Conservation (phyloP, 2,329 filamentous ascomycete species). For the Tolypocladium amazonense region DNA sequence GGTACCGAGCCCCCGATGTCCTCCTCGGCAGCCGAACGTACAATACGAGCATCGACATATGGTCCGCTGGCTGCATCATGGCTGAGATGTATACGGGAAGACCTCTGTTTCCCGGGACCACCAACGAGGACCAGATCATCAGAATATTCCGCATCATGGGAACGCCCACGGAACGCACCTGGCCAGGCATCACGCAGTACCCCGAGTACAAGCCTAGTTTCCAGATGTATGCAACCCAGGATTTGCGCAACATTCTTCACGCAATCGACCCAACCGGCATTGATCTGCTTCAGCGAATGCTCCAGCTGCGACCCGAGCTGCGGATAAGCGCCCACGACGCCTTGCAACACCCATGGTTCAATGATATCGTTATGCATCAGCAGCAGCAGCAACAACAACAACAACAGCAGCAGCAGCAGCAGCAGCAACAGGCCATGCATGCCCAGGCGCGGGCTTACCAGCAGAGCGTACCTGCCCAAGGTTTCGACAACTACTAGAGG, state of each 20-base stretch:
- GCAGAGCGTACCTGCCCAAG: constrained; percentile 27
- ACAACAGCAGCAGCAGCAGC: constrained; percentile 8
- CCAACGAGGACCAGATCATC: constrained; percentile 93
- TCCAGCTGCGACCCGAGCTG: constrained; percentile 86
- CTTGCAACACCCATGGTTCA: constrained; percentile 87
- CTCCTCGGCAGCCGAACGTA: constrained; percentile 89
- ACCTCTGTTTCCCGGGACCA: constrained; percentile 91
- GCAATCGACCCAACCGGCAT: constrained; percentile 83
- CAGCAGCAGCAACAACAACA: constrained; percentile 31
- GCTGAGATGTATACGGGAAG: constrained; percentile 98
- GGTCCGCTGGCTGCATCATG: constrained; percentile 99
- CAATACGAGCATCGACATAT: constrained; percentile 99
- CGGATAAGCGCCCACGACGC: constrained; percentile 82
- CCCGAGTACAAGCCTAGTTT: constrained; percentile 97
- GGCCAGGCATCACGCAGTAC: constrained; percentile 89
- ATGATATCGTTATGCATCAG: constrained; percentile 53
- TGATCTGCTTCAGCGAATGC: constrained; percentile 79
- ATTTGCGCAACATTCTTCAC: constrained; percentile 74
- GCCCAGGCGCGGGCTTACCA: constrained; percentile 29
- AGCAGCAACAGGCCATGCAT: constrained; percentile 24
- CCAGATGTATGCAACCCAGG: constrained; percentile 88
- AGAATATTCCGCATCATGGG: constrained; percentile 99
- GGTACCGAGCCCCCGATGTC: constrained; percentile 96
- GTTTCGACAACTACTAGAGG: constrained; percentile 24
- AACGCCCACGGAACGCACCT: constrained; percentile 87